Conservation (phyloP, 352 stramenopile genomes). For the Globisporangium nagaii region DNA sequence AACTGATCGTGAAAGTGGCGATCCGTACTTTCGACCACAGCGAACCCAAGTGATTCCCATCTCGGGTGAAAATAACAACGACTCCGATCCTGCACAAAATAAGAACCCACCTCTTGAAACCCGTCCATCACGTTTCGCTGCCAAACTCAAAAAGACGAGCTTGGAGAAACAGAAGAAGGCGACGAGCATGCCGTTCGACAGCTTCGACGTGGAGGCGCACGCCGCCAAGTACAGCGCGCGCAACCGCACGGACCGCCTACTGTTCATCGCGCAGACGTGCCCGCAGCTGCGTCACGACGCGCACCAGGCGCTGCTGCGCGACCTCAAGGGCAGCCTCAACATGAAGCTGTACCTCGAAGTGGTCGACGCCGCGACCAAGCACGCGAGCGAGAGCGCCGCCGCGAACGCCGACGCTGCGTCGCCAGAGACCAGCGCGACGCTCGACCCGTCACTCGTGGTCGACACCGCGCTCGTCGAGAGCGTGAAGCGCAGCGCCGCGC, state of each 20-base stretch:
- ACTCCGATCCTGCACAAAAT: too few relatives aligned
- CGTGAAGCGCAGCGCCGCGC: constrained; percentile 49
- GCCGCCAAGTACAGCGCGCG: constrained; percentile 78
- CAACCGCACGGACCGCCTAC: constrained; percentile 68
- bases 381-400: constrained; percentile 7
- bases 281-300: constrained; percentile 42
- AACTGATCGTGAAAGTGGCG: too few relatives aligned
- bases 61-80: too few relatives aligned
- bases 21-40: too few relatives aligned
- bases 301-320: constrained; percentile 39
- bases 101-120: too few relatives aligned
- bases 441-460: constrained; percentile 17
- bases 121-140: too few relatives aligned
- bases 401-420: not conserved
- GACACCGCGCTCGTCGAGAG: constrained; percentile 53
- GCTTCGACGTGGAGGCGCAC: constrained; percentile 80
- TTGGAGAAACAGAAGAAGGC: constrained; percentile 12
- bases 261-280: constrained; percentile 61
- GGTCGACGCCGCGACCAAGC: constrained; percentile 25
- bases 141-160: constrained; percentile 1
- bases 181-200: constrained; percentile 24
- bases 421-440: constrained; percentile 19
- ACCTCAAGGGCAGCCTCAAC: constrained; percentile 61
- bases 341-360: constrained; percentile 69
- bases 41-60: too few relatives aligned